A percentile compares a stretch with the other conserved stretches of the same genome.
Conservation (phyloP, 1,284 basidiomycete species). For the Ganoderma sinense region DNA sequence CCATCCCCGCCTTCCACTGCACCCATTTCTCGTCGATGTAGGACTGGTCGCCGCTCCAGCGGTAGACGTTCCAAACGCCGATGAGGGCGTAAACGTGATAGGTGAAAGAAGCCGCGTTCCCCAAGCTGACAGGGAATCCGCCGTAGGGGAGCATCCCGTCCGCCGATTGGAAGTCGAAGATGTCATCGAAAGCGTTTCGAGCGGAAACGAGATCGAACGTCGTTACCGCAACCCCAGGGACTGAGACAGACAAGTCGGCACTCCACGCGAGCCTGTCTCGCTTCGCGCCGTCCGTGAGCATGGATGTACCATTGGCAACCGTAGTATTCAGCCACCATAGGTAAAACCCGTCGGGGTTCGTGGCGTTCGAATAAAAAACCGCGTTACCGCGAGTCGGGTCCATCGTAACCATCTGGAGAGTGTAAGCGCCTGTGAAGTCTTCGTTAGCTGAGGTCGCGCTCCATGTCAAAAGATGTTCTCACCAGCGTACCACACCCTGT, state of each 20-base stretch:
- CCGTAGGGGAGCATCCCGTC: slow-evolving; percentile 23
- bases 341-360: slow-evolving; percentile 10
- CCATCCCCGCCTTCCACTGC: slow-evolving; percentile 23
- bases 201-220: slow-evolving; percentile 27
- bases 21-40: slow-evolving; percentile 24
- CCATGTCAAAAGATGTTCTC: not conserved
- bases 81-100: slow-evolving; percentile 30
- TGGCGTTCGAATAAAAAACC: not conserved
- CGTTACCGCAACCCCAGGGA: slow-evolving; percentile 27
- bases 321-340: slow-evolving; percentile 27
- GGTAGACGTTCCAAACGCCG: slow-evolving; percentile 31
- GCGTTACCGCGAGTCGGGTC: slow-evolving; percentile 25
- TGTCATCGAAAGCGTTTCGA: slow-evolving; percentile 27
- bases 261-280: slow-evolving; percentile 30
- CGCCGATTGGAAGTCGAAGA: slow-evolving; percentile 22
- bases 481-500: slow-evolving; percentile 31
- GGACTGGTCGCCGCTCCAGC: slow-evolving; percentile 27
- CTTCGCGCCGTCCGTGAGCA: slow-evolving; percentile 26
- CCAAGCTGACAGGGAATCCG: slow-evolving; percentile 22
- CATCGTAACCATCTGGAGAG: slow-evolving; percentile 27
- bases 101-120: slow-evolving; percentile 24
- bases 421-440: slow-evolving; percentile 21
- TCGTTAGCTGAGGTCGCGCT: not conserved
- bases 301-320: slow-evolving; percentile 24
- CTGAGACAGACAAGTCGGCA: slow-evolving; percentile 28